A percentile compares a stretch with the other conserved stretches of the same genome.
These are phyloP conservation scores for Xylaria longipes DNA, from an alignment of 495 filamentous ascomycete species.

Conservation along the genomic window DNA sequence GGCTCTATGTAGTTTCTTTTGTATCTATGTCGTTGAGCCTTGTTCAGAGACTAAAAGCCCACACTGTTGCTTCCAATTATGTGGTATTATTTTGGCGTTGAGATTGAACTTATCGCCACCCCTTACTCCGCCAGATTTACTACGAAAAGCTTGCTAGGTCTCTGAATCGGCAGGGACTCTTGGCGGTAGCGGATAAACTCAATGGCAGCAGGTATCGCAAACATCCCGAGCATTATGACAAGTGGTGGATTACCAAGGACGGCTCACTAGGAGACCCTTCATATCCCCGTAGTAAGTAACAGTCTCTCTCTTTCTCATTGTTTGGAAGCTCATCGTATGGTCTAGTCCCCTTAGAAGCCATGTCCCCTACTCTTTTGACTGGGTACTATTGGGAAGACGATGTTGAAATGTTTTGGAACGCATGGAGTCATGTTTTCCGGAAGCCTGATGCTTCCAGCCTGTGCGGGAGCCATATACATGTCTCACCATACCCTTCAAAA, in stretches of 20 bases:
- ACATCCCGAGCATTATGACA: not conserved
- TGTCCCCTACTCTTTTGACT: not conserved
- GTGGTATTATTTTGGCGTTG: slow-evolving; percentile 11
- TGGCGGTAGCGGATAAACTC: not conserved
- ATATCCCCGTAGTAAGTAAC: slow-evolving; percentile 3
- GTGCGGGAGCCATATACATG: slow-evolving; percentile 7
- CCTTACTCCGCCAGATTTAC: not conserved
- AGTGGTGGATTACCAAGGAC: slow-evolving; percentile 15
- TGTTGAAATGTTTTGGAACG: not conserved
- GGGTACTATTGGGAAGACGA: not conserved
- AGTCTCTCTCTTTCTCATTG: not conserved
- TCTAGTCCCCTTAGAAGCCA: slow-evolving; percentile 3
- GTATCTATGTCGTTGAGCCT: not conserved
- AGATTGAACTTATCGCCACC: slow-evolving; percentile 6
- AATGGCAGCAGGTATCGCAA: slow-evolving; percentile 6
- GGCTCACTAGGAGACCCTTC: slow-evolving; percentile 2
- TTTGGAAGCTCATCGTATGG: not conserved
- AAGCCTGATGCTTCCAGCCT: not conserved
- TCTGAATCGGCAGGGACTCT: not conserved
- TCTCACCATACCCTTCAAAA: not conserved
- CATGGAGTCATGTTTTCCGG: not conserved
- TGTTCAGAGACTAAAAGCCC: not conserved
- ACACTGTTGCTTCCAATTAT: not conserved
- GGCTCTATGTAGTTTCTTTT: not conserved
- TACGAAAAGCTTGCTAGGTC: not conserved